These are phyloP conservation scores for Nakazawaea laoshanensis DNA, from an alignment of 805 yeast species.

Conservation along the genomic window DNA sequence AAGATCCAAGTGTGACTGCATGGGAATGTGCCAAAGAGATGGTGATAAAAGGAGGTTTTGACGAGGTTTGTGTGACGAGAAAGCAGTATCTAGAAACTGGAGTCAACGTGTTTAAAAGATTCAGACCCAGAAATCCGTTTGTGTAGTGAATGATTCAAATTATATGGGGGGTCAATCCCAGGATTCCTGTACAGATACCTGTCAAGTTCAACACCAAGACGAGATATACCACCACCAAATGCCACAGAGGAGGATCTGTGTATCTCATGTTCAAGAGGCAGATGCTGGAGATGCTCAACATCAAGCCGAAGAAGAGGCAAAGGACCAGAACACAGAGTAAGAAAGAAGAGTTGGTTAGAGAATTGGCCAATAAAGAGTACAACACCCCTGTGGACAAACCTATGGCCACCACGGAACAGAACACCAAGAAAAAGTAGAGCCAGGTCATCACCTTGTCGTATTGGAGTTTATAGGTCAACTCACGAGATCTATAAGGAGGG, in stretches of 20 bases:
- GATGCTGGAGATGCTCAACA: conserved; percentile 4
- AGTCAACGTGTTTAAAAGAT: conserved; percentile 25
- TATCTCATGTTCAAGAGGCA: conserved; percentile 3
- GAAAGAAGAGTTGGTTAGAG: conserved; percentile 9
- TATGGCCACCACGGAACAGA: conserved; percentile 30
- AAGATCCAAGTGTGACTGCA: conserved; percentile 18
- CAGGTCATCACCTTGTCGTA: conserved; percentile 37
- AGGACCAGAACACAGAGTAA: conserved; percentile 1
- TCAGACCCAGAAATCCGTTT: conserved; percentile 3
- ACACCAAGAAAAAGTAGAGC: conserved; percentile 30
- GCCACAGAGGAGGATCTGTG: conserved; percentile 8
- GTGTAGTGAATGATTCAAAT: conserved; percentile 29
- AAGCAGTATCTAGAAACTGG: conserved; percentile 88
- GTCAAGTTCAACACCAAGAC: conserved; percentile 5
- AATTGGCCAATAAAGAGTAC: conserved; percentile 15
- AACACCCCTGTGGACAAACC: conserved; percentile 36
- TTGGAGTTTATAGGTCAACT: conserved; percentile 16
- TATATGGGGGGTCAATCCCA: neutral
- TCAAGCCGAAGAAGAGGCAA: conserved; percentile 6
- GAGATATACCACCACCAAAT: conserved; percentile 2
- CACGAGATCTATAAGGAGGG: conserved; percentile 3
- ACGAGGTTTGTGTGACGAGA: conserved; percentile 54
- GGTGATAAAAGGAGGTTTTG: conserved; percentile 30
- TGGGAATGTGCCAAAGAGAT: conserved; percentile 52
- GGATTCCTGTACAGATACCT: conserved; percentile 5